A percentile compares a stretch with the other conserved stretches of the same genome.
These are phyloP conservation scores for Acorus gramineus DNA, from an alignment of 106 monocot genomes.

Conservation along the genomic window DNA sequence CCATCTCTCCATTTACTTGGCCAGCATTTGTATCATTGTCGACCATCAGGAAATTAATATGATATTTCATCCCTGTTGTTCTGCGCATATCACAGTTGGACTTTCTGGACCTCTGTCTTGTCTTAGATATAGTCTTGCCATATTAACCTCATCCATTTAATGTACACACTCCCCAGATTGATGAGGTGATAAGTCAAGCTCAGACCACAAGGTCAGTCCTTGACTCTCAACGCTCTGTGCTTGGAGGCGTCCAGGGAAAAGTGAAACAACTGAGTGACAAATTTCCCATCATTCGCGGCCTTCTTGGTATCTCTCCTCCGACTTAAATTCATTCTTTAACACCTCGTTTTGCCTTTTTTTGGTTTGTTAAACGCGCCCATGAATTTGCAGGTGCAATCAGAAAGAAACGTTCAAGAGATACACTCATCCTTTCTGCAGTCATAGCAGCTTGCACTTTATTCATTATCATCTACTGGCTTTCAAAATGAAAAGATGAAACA, in stretches of 20 bases:
- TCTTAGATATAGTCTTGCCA: no score
- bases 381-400: slow-evolving; percentile 21
- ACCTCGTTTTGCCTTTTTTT: neutral
- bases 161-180: slow-evolving; percentile 11
- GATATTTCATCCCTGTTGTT: no score
- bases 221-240: slow-evolving; percentile 15
- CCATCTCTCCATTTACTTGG: no score
- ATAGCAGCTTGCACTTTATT: slow-evolving; percentile 32
- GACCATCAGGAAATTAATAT: no score
- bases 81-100: no score
- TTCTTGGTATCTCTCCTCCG: slow-evolving; percentile 16
- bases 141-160: no score
- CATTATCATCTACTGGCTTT: slow-evolving; percentile 25
- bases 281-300: slow-evolving; percentile 20
- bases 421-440: slow-evolving; percentile 29
- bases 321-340: neutral
- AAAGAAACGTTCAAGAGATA: slow-evolving; percentile 31
- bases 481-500: slow-evolving; percentile 9
- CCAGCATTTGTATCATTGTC: no score
- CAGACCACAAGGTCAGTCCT: slow-evolving; percentile 17
- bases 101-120: no score
- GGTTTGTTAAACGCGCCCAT: no score
- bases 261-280: slow-evolving; percentile 26
- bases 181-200: slow-evolving; percentile 31
- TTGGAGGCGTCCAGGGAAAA: slow-evolving; percentile 33